phyloP scores from a whole-genome alignment of 306 rosid genomes.

The Hippophae rhamnoides region DNA sequence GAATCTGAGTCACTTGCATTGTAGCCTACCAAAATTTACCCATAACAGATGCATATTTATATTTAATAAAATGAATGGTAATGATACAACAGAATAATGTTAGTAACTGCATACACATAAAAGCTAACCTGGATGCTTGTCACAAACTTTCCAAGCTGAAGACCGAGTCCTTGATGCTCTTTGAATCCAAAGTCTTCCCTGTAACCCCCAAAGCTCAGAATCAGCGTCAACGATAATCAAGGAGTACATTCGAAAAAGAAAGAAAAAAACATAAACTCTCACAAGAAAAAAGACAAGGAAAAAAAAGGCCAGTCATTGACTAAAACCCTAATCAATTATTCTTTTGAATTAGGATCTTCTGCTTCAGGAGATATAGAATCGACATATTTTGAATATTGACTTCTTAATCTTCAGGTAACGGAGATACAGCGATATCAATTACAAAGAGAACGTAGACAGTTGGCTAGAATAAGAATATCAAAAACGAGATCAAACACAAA shows the following conservation, averaged over 20 bases:
- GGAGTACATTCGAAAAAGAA: too few species aligned
- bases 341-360: too few species aligned
- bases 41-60: not conserved
- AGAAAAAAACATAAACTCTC: not conserved
- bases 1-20: conserved; percentile 92
- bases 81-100: too few species aligned
- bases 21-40: conserved; percentile 42
- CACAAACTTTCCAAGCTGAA: conserved; percentile 82
- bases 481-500: conserved; percentile 6
- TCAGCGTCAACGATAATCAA: not conserved
- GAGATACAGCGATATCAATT: not conserved
- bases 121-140: conserved; percentile 76
- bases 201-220: conserved; percentile 5
- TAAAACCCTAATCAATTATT: not conserved
- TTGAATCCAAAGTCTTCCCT: conserved; percentile 86
- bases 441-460: not conserved
- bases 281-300: not conserved
- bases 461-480: not conserved
- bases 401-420: not conserved
- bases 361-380: not conserved
- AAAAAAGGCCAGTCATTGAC: not conserved
- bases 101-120: not conserved
- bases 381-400: not conserved
- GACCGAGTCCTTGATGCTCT: conserved; percentile 79
- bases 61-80: not conserved